Conservation (phyloP, 2,329 filamentous ascomycete species). For the Xylariaceae sp. region DNA sequence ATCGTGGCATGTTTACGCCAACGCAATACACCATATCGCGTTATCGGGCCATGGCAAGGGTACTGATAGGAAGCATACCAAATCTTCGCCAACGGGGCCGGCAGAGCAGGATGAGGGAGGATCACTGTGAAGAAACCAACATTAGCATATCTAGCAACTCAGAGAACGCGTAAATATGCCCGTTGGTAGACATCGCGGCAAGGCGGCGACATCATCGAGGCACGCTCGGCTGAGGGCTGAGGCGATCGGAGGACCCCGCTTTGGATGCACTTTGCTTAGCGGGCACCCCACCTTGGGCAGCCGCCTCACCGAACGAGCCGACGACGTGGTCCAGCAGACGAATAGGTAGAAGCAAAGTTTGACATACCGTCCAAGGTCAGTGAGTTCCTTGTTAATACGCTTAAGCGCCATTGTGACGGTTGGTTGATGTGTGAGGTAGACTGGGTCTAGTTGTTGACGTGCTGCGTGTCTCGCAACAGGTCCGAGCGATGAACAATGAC, state of each 20-base stretch:
- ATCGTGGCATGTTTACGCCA: slow-evolving; percentile 24
- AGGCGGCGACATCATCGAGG: background rate
- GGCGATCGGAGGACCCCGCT: slow-evolving; percentile 25
- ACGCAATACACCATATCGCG: slow-evolving; percentile 21
- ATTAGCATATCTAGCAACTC: slow-evolving; percentile 15
- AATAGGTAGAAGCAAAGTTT: slow-evolving; percentile 14
- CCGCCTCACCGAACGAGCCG: slow-evolving; percentile 16
- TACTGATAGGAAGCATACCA: slow-evolving; percentile 57
- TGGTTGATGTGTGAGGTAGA: slow-evolving; percentile 14
- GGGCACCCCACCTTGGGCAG: slow-evolving; percentile 27
- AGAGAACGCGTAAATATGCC: background rate
- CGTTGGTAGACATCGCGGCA: background rate
- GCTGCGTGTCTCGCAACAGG: slow-evolving; percentile 19
- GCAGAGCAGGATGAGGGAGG: slow-evolving; percentile 98
- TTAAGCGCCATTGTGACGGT: slow-evolving; percentile 70
- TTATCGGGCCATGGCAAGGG: slow-evolving; percentile 27
- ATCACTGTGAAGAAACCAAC: slow-evolving; percentile 57
- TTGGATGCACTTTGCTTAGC: slow-evolving; percentile 14
- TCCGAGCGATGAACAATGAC: slow-evolving; percentile 12
- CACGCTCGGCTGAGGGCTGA: slow-evolving; percentile 8
- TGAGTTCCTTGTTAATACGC: slow-evolving; percentile 92
- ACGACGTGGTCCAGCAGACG: slow-evolving; percentile 5
- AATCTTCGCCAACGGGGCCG: slow-evolving; percentile 91
- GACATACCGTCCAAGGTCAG: slow-evolving; percentile 80
- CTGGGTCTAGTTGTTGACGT: slow-evolving; percentile 14